phyloP scores from a whole-genome alignment of 208 protist species.

The Trypanosoma avium region DNA sequence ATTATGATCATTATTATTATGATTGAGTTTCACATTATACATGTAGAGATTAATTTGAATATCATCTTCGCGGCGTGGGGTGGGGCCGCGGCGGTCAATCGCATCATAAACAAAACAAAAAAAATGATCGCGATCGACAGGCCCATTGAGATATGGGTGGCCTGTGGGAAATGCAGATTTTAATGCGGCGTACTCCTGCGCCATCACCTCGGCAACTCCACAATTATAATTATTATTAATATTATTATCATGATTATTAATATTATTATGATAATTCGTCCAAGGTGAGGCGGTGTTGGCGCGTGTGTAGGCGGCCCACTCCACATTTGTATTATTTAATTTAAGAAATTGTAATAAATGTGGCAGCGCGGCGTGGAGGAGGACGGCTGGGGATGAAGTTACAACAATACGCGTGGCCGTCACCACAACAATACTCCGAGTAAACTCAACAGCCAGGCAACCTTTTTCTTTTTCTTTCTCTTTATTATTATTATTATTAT shows the following conservation, averaged over 20 bases:
- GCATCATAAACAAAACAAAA: constrained; percentile 88
- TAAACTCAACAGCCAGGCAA: no score
- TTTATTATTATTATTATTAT: no score
- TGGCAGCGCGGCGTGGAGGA: constrained; percentile 62
- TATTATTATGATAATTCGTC: no score
- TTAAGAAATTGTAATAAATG: constrained; percentile 44
- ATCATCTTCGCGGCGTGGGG: constrained; percentile 32
- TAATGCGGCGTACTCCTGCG: constrained; percentile 84
- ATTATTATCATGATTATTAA: no score
- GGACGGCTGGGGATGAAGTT: constrained; percentile 48
- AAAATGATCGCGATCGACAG: constrained; percentile 86
- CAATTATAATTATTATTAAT: constrained; percentile 19
- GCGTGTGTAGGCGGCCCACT: constrained; percentile 86
- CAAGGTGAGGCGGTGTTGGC: constrained; percentile 81
- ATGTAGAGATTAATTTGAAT: constrained; percentile 83
- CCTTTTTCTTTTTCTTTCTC: no score
- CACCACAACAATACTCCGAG: constrained; percentile 48
- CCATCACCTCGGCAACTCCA: constrained; percentile 84
- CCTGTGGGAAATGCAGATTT: constrained; percentile 77
- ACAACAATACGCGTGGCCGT: constrained; percentile 48
- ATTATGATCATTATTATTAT: no score
- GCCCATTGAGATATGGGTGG: constrained; percentile 75
- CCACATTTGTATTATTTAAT: constrained; percentile 34
- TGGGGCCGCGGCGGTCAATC: constrained; percentile 31
- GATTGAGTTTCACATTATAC: constrained; percentile 44